Base-by-base conservation (phyloP, 1,139 yeast genomes). In the Diutina neorugosa region DNA sequence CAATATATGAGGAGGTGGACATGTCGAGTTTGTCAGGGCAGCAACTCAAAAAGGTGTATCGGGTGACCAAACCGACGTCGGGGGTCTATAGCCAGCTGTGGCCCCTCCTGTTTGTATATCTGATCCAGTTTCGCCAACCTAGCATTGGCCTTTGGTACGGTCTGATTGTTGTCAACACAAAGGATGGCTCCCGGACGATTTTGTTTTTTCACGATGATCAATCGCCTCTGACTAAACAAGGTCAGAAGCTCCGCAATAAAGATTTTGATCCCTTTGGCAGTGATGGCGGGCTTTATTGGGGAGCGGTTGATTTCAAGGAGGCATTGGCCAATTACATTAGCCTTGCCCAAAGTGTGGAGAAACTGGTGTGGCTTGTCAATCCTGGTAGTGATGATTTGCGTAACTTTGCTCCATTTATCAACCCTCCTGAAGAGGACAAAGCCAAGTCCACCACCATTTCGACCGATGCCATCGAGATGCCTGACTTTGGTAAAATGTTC, bases 61-160 rank as follows among this genome's bases (percentile, higher is more conserved):
- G 23, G 4, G 43, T 37, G 9, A 69, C 77, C 3, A 55, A 68
- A 18, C 73, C 83, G 1, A 73, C 81, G 1, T 65, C 80, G 44
- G 71, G 84, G 0, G 78, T 86, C 0, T 87, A 80, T 65, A 80
- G 88, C 12, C 87, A 86, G 66, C 77, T 82, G 18, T 65, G 83
- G 23, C 76, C 84, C 0, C 66, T 89, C 11, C 68, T 78, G 25
- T 80, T 75, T 55, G 65, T 93, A 3, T 91, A 83, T 64, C 86
- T 96, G 27, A 73, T 93, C 51, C 96, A 91, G 65, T 78, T 86
- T 11, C 76, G 97, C 55, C 84, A 83, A 5, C 96, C 98, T 1
- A 81, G 90, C 1, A 70, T 77, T 21, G 94, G 96, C 1, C 85
- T 88, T 83, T 93, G 97, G 96, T 80, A 80, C 69, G 99, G 99